Base-by-base conservation (phyloP, 1,139 yeast species). In the Arxiozyma bovina region DNA sequence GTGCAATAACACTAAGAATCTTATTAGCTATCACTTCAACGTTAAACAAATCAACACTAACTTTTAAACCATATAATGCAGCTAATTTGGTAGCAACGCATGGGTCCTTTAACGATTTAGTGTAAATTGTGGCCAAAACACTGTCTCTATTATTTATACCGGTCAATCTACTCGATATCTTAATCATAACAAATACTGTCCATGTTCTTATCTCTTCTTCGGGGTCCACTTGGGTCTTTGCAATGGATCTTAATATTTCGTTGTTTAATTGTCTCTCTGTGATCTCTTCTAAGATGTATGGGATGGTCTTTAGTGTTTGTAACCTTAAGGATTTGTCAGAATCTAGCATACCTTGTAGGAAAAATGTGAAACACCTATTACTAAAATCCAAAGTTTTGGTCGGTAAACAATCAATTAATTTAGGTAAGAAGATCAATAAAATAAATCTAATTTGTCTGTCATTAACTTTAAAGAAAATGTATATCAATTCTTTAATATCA, bases 201-300 rank as follows among this genome's bases (percentile, higher is more conserved):
- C 89, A 87, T 7, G 93, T 89, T 61, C 99, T 74, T 21, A 93
- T 87, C 25, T 88, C 87, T 1, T 94, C 85, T 55, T 84, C 85
- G 1, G 83, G 81, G 66, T 93, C 99, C 68, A 80, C 84, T 68
- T 91, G 98, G 1, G 96, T 81, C 65, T 87, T 88, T 1, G 98
- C 98, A 56, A 93, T 73, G 51, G 82, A 78, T 61, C 95, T 79
- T 53, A 93, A 74, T 44, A 93, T 72, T 55, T 93, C 98, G 63
- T 90, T 91, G 65, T 93, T 93, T 51, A 91, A 76, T 66, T 88
- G 96, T 54, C 96, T 80, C 44, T 84, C 89, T 0, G 88, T 77
- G 4, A 93, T 76, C 61, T 83, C 83, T 34, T 83, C 83, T 2
- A 85, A 81, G 41, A 93, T 72, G 6, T 74, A 71, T 3, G 85